Evolutionary conservation across 2,329 filamentous ascomycete species (phyloP).

Genomic region (Xylaria sp.): DNA sequence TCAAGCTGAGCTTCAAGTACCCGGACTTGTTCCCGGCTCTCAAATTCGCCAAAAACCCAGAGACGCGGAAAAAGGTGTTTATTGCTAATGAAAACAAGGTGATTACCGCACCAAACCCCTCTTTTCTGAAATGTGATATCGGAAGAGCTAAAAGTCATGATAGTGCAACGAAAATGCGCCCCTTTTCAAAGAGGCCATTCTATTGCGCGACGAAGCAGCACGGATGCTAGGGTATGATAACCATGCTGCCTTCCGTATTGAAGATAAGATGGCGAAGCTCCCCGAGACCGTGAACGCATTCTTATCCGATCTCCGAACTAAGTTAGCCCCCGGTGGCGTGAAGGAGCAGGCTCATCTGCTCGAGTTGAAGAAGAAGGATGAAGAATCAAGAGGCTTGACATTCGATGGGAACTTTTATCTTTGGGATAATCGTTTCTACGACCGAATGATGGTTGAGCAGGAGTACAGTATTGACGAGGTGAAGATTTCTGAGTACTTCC

Average conservation of each 20-base stretch:
- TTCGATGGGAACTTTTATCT: conserved; percentile 80
- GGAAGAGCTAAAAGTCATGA: conserved; percentile 29
- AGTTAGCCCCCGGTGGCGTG: conserved; percentile 74
- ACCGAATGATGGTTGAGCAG: conserved; percentile 81
- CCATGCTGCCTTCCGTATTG: conserved; percentile 79
- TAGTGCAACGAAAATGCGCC: conserved; percentile 75
- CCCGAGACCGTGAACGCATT: conserved; percentile 78
- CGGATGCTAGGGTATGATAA: conserved; percentile 80
- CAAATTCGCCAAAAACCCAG: conserved; percentile 79
- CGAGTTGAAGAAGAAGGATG: conserved; percentile 77
- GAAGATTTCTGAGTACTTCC: conserved; percentile 86
- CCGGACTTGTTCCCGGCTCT: conserved; percentile 81
- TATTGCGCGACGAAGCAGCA: conserved; percentile 81
- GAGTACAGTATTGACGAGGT: conserved; percentile 84
- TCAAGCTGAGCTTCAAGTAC: conserved; percentile 85
- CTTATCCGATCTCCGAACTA: conserved; percentile 73
- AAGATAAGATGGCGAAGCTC: conserved; percentile 88
- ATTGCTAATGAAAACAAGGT: conserved; percentile 84
- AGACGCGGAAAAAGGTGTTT: conserved; percentile 75
- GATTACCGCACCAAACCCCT: conserved; percentile 24
- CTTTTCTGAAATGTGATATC: background rate
- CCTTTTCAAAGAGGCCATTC: conserved; percentile 78
- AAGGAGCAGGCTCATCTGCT: conserved; percentile 78
- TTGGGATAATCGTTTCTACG: conserved; percentile 86
- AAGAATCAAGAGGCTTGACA: conserved; percentile 66